These are phyloP conservation scores for Geotrichum cucujoidarum DNA, from an alignment of 1,139 yeast species.

Conservation along the genomic window DNA sequence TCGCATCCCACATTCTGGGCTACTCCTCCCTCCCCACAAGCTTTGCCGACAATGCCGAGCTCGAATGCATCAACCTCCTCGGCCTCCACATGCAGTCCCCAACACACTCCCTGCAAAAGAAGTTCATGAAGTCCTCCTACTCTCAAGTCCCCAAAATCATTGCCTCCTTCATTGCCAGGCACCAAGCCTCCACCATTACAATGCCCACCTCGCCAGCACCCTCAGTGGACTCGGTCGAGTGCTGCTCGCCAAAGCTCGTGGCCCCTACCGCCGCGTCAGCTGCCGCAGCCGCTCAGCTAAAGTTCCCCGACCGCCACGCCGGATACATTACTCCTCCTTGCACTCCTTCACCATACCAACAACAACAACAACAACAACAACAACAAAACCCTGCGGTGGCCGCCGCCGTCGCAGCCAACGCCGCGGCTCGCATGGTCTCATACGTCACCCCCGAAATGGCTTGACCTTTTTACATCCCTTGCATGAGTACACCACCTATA, in stretches of 20 bases:
- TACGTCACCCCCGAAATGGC: conserved; percentile 2
- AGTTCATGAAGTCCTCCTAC: conserved; percentile 33
- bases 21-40: conserved; percentile 20
- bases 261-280: conserved; percentile 3
- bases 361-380: no score
- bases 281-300: neutral
- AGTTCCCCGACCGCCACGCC: conserved; percentile 18
- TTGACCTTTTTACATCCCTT: no score
- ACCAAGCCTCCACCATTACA: conserved; percentile 21
- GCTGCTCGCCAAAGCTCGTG: conserved; percentile 24
- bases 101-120: conserved; percentile 37
- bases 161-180: conserved; percentile 29
- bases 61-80: conserved; percentile 26
- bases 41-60: conserved; percentile 11
- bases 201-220: conserved; percentile 31
- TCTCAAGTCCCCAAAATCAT: conserved; percentile 33
- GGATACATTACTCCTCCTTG: conserved; percentile 34
- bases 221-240: conserved; percentile 19
- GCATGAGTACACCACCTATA: no score
- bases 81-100: conserved; percentile 36
- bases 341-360: conserved; percentile 25
- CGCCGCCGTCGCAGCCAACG: conserved; percentile 9
- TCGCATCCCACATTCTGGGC: conserved; percentile 66
- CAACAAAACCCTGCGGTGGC: neutral
- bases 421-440: conserved; percentile 2